Conservation (phyloP, 2,329 filamentous ascomycete species). For the Didymella segeticola region DNA sequence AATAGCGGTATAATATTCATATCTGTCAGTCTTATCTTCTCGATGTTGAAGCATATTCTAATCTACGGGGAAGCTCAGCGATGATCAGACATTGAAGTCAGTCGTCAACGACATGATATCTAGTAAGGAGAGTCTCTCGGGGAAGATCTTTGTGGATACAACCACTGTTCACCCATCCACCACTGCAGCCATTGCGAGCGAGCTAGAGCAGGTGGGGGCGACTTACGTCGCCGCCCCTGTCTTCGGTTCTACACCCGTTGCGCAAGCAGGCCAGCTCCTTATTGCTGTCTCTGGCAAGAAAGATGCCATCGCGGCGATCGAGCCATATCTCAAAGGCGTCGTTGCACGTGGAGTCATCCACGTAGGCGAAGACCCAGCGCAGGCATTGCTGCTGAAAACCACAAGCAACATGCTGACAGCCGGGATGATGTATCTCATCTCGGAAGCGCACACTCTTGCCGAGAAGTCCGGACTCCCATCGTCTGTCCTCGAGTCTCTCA, state of each 20-base stretch:
- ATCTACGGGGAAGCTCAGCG: slow-evolving; percentile 43
- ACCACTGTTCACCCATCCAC: slow-evolving; percentile 60
- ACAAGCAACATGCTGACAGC: slow-evolving; percentile 59
- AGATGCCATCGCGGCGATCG: slow-evolving; percentile 44
- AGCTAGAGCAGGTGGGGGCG: slow-evolving; percentile 38
- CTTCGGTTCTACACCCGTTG: slow-evolving; percentile 60
- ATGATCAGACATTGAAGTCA: slow-evolving; percentile 51
- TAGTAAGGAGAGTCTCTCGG: slow-evolving; percentile 23
- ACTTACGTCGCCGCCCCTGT: slow-evolving; percentile 56
- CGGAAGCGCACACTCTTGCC: slow-evolving; percentile 59
- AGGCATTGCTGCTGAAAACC: slow-evolving; percentile 58
- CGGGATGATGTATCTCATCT: slow-evolving; percentile 58
- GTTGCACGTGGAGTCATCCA: slow-evolving; percentile 52
- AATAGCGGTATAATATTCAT: slow-evolving; percentile 39
- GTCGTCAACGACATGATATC: slow-evolving; percentile 38
- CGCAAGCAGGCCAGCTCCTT: slow-evolving; percentile 55
- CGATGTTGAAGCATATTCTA: background rate
- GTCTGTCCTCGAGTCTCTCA: slow-evolving; percentile 52
- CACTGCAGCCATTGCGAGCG: slow-evolving; percentile 37
- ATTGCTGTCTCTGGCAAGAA: slow-evolving; percentile 55
- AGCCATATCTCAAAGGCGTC: slow-evolving; percentile 52
- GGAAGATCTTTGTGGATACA: slow-evolving; percentile 58
- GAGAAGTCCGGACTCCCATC: slow-evolving; percentile 54
- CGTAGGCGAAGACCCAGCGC: slow-evolving; percentile 53
- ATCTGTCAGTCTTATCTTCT: slow-evolving; percentile 35